Evolutionary conservation across 768 basidiomycete genomes (phyloP), one percentile per base, ranked within the genome.

Genomic region (Boletales sp.): DNA sequence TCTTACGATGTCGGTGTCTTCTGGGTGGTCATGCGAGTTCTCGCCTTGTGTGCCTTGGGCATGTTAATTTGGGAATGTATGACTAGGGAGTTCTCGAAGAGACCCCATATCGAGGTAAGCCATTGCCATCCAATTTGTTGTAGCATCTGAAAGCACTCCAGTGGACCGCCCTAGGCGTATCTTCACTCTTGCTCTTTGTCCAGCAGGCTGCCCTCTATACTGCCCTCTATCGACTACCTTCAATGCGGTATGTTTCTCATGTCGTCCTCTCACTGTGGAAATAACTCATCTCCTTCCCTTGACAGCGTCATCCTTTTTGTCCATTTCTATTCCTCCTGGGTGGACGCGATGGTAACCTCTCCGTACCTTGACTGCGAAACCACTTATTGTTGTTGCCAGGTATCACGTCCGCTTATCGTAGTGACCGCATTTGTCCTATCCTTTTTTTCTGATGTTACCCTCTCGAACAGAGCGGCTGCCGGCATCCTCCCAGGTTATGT

Each of bases 21-120:
- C 60, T 90, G 87, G 89, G 73, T 88, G 13, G 73, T 86, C 31
- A 83, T 90, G 71, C 73, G 86, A 53, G 76, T 88, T 43, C 71
- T 90, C 45, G 85, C 84, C 4, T 81, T 82, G 56, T 85, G 81
- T n/a, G 84, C 80, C n/a, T 58, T 87, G 46, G 82, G 80, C 17
- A 76, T 81, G 38, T 56, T 87, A 40, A 66, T 80, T 17, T 83
- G 86, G 83, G 82, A 83, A 53, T 74, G 69, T 1, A 52, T 72
- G 42, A 81, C 79, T 0, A 79, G 79, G 5, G 75, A 82, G 59
- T 61, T 81, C 52, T 69, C 72, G 43, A 82, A 76, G 58, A 75
- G 74, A 57, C 76, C 74, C 55, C 69, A 72, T 24, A 76, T 86
- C 32, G 86, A 87, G 75, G 86, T 84, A 61, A 43, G 79, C 61